phyloP scores from a whole-genome alignment of 495 filamentous ascomycete genomes.

The Penicillium paxilli region DNA sequence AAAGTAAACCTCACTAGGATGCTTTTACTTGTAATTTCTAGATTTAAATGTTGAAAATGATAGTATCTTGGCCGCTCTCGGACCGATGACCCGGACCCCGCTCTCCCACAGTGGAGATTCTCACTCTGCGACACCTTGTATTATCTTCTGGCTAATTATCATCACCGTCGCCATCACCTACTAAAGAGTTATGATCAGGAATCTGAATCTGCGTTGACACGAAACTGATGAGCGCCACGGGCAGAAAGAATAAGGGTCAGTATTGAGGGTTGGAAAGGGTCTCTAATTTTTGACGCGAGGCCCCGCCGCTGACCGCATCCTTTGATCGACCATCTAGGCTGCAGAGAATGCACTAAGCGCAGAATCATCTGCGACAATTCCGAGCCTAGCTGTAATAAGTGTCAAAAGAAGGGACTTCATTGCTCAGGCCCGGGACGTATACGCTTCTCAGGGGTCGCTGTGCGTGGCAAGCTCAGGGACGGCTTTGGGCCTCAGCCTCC shows the following conservation, averaged over 20 bases:
- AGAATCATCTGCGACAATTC: constrained; percentile 22
- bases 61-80: not conserved
- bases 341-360: constrained; percentile 26
- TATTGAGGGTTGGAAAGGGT: not conserved
- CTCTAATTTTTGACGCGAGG: not conserved
- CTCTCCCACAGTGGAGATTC: not conserved
- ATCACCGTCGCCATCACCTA: not conserved
- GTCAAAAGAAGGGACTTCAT: constrained; percentile 26
- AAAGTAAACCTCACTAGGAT: not conserved
- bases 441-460: constrained; percentile 19
- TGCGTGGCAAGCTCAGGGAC: constrained; percentile 12
- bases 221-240: not conserved
- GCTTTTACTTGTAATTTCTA: not conserved
- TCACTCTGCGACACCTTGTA: not conserved
- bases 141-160: not conserved
- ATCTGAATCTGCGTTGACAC: not conserved
- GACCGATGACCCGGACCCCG: not conserved
- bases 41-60: constrained; percentile 7
- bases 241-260: not conserved
- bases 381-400: constrained; percentile 21
- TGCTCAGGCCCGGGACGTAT: constrained; percentile 21
- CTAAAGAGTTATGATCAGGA: not conserved
- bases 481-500: not conserved
- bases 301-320: not conserved
- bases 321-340: constrained; percentile 8